phyloP scores from a whole-genome alignment of 768 basidiomycete species.

The Pleurotus salmoneostramineus region DNA sequence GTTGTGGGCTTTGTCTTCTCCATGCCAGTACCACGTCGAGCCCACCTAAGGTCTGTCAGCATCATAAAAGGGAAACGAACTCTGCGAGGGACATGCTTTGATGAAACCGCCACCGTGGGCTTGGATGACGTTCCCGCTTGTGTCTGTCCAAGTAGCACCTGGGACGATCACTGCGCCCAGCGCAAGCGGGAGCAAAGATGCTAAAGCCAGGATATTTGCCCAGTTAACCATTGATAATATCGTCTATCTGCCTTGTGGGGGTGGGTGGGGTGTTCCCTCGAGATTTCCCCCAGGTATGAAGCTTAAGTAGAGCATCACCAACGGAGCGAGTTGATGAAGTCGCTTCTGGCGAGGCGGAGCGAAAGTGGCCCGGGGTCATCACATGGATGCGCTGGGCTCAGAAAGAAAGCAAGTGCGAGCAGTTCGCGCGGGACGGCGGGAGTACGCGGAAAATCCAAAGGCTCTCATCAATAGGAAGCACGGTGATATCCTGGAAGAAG shows the following conservation, averaged over 20 bases:
- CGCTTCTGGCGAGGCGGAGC: not conserved
- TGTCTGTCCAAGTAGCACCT: constrained; percentile 61
- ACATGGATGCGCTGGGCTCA: no score
- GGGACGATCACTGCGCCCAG: constrained; percentile 49
- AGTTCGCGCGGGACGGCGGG: not conserved
- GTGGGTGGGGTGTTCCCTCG: no score
- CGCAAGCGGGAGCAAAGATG: constrained; percentile 13
- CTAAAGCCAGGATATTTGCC: constrained; percentile 11
- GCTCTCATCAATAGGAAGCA: not conserved
- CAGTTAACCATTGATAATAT: not conserved
- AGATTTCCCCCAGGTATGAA: no score
- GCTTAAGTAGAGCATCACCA: not conserved
- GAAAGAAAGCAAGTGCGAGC: no score
- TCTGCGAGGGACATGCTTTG: constrained; percentile 29
- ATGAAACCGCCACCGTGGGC: constrained; percentile 60
- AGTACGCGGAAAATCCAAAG: not conserved
- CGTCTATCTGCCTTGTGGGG: no score
- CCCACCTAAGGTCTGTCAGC: constrained; percentile 31
- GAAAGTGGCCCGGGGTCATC: not conserved
- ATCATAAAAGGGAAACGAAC: not conserved
- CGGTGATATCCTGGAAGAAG: not conserved
- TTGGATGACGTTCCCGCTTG: constrained; percentile 56
- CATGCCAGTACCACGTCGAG: constrained; percentile 57
- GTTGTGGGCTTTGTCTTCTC: constrained; percentile 59
- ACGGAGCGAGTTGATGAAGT: not conserved